Base-by-base conservation (phyloP, 169 alveolate species). In the Nephromyces sp. region DNA sequence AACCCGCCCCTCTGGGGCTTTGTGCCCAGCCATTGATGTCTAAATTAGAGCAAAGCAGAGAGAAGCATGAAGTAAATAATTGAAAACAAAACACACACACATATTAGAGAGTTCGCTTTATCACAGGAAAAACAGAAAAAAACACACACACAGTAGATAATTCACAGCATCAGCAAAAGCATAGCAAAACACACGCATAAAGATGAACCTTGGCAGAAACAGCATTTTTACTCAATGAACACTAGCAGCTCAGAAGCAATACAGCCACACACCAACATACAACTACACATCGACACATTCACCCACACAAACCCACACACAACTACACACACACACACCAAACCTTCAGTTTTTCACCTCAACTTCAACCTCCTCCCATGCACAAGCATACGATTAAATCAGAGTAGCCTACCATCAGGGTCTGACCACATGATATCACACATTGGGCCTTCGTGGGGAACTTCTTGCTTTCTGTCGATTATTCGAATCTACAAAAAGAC, bases 401-500 rank as follows among this genome's bases (percentile, higher is more conserved):
- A 27, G 94, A 73, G 90, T 92, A 31, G 81, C 82, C 51, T 86
- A 87, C 89, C 96, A 63, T 93, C 97, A 27, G 99, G 99, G 71
- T 96, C 99, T 25, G 96, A 87, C 99, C 99, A 97, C 77, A 97
- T 77, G 70, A 97, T 88, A 82, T 97, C 99, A 72, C 99, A 95
- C 97, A 96, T 95, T 0, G 98, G 95, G 2, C 99, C 99, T 69
- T 94, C 99, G 80, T 93, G 98, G 0, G 99, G 99, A 0, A 96
- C 96, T 79, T 94, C 98, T 30, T 83, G 79, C 6, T 78, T 77
- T 0, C 93, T 75, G 52, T 80, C 79, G n/a, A 73, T 66, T 1
- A 33, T n/a, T 4, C 74, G 83, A 0, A 97, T 92, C 33, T 96
- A 95, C 72, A 66, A 6, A 8, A 30, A 68, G 1, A 1, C 1